These are phyloP conservation scores for Conticribra weissflogii DNA, from an alignment of 108 stramenopile genomes.

Conservation along the genomic window DNA sequence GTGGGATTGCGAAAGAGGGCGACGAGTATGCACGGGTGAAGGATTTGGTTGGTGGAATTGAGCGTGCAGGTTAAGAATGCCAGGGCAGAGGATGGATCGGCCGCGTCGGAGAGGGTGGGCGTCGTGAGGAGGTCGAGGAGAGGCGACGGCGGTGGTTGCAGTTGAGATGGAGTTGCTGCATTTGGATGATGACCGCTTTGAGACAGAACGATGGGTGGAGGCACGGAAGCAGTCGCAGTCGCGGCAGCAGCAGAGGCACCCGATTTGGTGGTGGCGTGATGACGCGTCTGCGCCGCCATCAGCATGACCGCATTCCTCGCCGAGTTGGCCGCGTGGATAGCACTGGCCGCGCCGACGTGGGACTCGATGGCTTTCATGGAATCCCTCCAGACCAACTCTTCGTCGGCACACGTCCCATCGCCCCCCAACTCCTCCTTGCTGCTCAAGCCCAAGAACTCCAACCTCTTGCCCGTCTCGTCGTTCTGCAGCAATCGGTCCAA, in stretches of 20 bases:
- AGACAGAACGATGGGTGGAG: no score
- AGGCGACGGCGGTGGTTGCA: conserved; percentile 33
- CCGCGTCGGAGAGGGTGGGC: conserved; percentile 45
- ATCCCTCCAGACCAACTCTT: conserved; percentile 13
- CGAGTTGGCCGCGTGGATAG: background rate
- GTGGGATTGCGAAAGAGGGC: conserved; percentile 39
- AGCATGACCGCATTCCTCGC: background rate
- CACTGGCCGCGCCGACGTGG: background rate
- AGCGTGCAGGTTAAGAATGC: conserved; percentile 52
- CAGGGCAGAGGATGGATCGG: conserved; percentile 49
- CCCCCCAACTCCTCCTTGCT: conserved; percentile 44
- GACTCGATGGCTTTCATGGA: background rate
- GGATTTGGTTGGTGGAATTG: conserved; percentile 56
- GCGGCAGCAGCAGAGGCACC: background rate
- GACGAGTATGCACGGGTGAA: conserved; percentile 55
- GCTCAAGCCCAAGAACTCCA: conserved; percentile 54
- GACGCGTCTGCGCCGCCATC: background rate
- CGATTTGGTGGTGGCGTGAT: background rate
- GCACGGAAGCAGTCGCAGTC: background rate
- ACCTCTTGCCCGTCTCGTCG: conserved; percentile 37
- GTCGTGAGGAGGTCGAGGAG: conserved; percentile 40
- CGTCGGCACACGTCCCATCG: conserved; percentile 43
- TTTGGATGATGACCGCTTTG: no score
- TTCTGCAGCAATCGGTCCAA: conserved; percentile 50
- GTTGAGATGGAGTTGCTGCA: no score